Evolutionary conservation across 345 rosid genomes (phyloP), one percentile per base, ranked within the genome.

Genomic region (Corchorus capsularis): DNA sequence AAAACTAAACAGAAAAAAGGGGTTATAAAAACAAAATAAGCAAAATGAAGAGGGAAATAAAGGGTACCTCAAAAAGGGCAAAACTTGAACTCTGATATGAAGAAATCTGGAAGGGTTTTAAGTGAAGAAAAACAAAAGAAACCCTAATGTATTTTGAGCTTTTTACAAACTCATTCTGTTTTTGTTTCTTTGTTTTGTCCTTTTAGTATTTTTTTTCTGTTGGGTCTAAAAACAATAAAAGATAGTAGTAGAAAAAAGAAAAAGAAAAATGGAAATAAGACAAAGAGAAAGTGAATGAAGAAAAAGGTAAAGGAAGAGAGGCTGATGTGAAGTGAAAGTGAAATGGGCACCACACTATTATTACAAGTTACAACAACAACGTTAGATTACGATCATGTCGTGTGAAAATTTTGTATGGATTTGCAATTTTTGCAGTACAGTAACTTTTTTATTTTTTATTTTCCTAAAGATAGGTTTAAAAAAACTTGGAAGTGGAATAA

Each of bases 41-140:
- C 63, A 20, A 45, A 5, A 69, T 50, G 13, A 46, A 79, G 68
- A 55, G 65, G 32, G 20, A 16, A 66, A 43, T 19, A 43, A n/a
- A 74, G 3, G 43, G 63, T 81, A 77, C 84, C 78, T 77, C 55
- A 35, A 54, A 66, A n/a, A 3, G 61, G 56, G 5, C 60, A 7
- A 52, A 69, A 32, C 10, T 41, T 69, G 73, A 72, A 66, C 59
- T 67, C 63, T 59, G 74, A 68, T 7, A 43, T 13, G 71, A 64
- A n/a, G 63, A 75, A 75, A 65, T 64, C 72, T 13, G 60, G 54
- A 16, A 9, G 10, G 47, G 16, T 32, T 53, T 13, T 39, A 3
- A 13, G 3, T 9, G 22, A 68, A 20, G 56, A 16, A 37, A 67
- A 67, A n/a, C 53, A 50, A 57, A 57, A 5, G 49, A 68, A 66